phyloP scores from a whole-genome alignment of 768 basidiomycete species.

The Pholiota molesta region DNA sequence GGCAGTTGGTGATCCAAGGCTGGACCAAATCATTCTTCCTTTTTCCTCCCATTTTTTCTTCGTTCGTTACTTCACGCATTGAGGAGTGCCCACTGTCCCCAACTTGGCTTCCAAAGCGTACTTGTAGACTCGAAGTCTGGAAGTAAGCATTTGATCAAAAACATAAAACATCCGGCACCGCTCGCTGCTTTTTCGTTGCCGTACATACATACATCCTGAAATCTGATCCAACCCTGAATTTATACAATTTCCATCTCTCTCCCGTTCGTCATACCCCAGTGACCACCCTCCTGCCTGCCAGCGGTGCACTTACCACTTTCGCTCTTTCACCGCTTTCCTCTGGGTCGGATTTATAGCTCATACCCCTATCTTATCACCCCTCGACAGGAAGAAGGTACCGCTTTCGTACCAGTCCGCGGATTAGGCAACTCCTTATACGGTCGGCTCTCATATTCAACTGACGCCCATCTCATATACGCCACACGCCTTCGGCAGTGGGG shows the following conservation, averaged over 20 bases:
- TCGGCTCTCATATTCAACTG: not conserved
- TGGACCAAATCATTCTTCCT: not conserved
- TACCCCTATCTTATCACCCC: not conserved
- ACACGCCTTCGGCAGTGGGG: not conserved
- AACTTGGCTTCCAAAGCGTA: not conserved
- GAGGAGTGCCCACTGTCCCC: not conserved
- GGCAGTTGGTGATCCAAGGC: not conserved
- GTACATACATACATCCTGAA: not conserved
- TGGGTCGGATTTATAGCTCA: not conserved
- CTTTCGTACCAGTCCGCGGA: not conserved
- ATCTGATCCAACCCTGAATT: not conserved
- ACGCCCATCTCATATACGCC: not conserved
- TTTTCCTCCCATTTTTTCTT: not conserved
- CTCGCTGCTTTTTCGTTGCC: not conserved
- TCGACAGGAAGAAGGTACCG: not conserved
- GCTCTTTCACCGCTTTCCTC: not conserved
- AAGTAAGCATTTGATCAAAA: not conserved
- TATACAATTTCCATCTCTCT: not conserved
- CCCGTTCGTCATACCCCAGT: not conserved
- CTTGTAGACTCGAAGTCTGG: not conserved
- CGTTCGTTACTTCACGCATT: not conserved
- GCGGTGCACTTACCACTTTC: not conserved
- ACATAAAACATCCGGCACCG: not conserved
- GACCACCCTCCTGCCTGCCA: not conserved
- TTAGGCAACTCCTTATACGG: constrained; percentile 1